These are phyloP conservation scores for Pneumocystis jirovecii DNA, from an alignment of 1,139 yeast genomes.

Conservation along the genomic window DNA sequence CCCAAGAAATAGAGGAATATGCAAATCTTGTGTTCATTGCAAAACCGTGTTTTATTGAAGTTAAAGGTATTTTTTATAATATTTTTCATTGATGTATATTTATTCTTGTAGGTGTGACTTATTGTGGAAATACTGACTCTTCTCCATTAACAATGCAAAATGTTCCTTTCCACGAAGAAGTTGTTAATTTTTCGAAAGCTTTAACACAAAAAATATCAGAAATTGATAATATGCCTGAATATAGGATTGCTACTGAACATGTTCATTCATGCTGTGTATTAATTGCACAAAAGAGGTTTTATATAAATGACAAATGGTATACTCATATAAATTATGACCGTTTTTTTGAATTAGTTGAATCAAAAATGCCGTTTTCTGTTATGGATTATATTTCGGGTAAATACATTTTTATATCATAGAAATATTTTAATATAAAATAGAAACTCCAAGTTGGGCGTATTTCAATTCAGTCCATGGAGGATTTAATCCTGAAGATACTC, in stretches of 20 bases:
- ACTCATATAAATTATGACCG: constrained; percentile 75
- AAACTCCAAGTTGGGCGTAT: constrained; percentile 46
- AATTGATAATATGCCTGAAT: constrained; percentile 18
- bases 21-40: constrained; percentile 79
- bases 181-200: constrained; percentile 53
- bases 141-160: constrained; percentile 91
- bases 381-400: constrained; percentile 49
- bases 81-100: constrained; percentile 60
- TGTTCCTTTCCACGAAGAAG: constrained; percentile 87
- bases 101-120: constrained; percentile 4
- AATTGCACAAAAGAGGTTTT: constrained; percentile 62
- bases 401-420: not conserved
- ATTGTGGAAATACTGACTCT: constrained; percentile 38
- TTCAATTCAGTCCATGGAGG: constrained; percentile 68
- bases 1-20: constrained; percentile 68
- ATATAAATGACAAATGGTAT: constrained; percentile 61
- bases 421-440: not conserved
- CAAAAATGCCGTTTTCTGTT: constrained; percentile 47
- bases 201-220: constrained; percentile 35
- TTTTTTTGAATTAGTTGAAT: constrained; percentile 55
- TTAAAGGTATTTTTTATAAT: constrained; percentile 70
- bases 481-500: constrained; percentile 71
- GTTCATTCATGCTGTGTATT: constrained; percentile 89
- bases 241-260: constrained; percentile 86
- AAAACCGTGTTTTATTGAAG: constrained; percentile 74